Evolutionary conservation across 1,284 basidiomycete genomes (phyloP), one percentile per base, ranked within the genome.

Genomic region (Exobasidium rhododendri): DNA sequence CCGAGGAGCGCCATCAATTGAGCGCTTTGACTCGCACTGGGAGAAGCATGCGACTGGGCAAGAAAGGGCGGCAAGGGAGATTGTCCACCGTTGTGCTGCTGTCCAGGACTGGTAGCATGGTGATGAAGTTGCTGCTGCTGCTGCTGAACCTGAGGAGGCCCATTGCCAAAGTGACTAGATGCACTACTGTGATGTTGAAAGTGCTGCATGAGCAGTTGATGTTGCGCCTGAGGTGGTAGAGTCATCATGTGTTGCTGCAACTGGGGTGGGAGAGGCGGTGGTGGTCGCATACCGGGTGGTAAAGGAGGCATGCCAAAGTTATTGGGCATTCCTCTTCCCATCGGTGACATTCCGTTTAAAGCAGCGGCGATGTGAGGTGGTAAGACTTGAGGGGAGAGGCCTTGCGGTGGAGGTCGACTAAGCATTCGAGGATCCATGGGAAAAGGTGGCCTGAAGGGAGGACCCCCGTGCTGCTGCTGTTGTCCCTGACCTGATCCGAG

Each of bases 161-260:
- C 13, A 26, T 29, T 40, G 28, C 56, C 56, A 31, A 29, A 32
- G 7, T 13, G 50, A n/a, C 14, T n/a, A 31, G 20, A 28, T n/a
- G 51, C 28, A 22, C 58, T 0, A 26, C 17, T 17, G 14, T 46
- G n/a, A 10, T 29, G 30, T 14, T 46, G 40, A 49, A 58, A 58
- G 47, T 58, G 57, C 20, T 58, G 57, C 11, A 68, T 59, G 24
- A 74, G 49, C 14, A 73, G 57, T 46, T 73, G 71, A 59, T 73
- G 70, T 59, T 74, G 72, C 30, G 72, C 69, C 56, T 74, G 72
- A 29, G 72, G 72, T 6, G 72, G 72, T 58, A 74, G 63, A 58
- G 57, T 63, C 72, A 74, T 74, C 54, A 74, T 58, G 51, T 74
- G 72, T 62, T 74, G 72, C 62, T 74, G 73, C 35, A 74, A 44